Conservation (phyloP, 495 filamentous ascomycete species). For the Pseudevernia furfuracea region DNA sequence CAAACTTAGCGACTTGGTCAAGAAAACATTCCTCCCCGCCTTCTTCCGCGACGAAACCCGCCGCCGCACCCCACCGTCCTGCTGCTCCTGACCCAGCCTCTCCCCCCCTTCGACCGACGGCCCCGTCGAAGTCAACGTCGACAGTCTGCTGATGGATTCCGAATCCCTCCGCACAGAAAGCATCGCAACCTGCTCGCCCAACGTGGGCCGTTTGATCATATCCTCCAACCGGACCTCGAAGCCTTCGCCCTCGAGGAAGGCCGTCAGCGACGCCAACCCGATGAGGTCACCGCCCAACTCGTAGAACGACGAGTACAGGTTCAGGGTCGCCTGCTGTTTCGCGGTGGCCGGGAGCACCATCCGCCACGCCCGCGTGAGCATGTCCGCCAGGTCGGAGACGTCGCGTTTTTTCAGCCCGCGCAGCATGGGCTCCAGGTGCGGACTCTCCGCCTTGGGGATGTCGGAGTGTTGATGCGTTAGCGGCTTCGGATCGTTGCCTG, state of each 20-base stretch:
- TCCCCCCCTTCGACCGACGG: background rate
- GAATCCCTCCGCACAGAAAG: conserved; percentile 18
- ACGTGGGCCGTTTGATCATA: conserved; percentile 42
- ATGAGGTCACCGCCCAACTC: conserved; percentile 47
- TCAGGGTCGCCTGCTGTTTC: conserved; percentile 23
- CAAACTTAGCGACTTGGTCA: background rate
- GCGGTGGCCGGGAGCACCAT: conserved; percentile 38
- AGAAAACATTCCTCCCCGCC: background rate
- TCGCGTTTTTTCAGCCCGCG: conserved; percentile 41
- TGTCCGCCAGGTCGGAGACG: conserved; percentile 40
- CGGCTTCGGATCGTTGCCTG: conserved; percentile 31
- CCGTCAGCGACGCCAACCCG: conserved; percentile 42
- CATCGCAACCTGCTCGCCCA: conserved; percentile 44
- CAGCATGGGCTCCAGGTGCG: conserved; percentile 34
- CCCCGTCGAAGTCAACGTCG: background rate
- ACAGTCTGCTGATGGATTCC: too few species aligned
- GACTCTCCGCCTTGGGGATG: conserved; percentile 26
- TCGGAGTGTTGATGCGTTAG: conserved; percentile 28
- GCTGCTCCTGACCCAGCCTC: background rate
- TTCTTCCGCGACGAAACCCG: background rate
- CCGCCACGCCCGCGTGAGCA: conserved; percentile 44
- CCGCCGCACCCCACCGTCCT: background rate
- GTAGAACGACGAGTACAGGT: conserved; percentile 46
- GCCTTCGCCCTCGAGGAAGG: conserved; percentile 44
- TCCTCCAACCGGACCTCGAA: conserved; percentile 42